Evolutionary conservation across 345 rosid genomes (phyloP).

Genomic region (Ceriops tagal): DNA sequence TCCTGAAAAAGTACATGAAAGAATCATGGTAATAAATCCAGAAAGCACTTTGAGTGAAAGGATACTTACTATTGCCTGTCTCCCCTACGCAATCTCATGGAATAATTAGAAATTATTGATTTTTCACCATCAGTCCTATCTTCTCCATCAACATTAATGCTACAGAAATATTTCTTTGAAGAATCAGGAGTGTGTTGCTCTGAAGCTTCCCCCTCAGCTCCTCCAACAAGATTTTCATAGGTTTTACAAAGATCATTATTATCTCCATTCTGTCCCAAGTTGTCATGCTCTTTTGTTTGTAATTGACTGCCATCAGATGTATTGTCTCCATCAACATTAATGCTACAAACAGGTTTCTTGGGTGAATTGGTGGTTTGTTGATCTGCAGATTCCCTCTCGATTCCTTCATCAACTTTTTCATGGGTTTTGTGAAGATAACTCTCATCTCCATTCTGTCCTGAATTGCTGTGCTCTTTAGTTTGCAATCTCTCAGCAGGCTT

Average conservation of each 20-base stretch:
- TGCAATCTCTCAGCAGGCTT: slow-evolving; percentile 11
- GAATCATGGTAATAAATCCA: not conserved
- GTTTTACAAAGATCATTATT: not conserved
- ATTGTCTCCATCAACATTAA: no score
- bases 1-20: not conserved
- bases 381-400: no score
- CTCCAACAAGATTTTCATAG: slow-evolving; percentile 13
- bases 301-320: no score
- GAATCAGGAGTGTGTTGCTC: slow-evolving; percentile 10
- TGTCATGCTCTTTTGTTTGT: no score
- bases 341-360: no score
- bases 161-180: slow-evolving; percentile 17
- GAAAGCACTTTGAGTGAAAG: not conserved
- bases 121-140: slow-evolving; percentile 17
- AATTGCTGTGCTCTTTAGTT: slow-evolving; percentile 10
- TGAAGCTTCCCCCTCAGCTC: slow-evolving; percentile 23
- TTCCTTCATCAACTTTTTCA: no score
- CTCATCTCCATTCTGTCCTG: slow-evolving; percentile 19
- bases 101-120: slow-evolving; percentile 10
- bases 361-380: no score
- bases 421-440: not conserved
- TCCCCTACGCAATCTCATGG: slow-evolving; percentile 8
- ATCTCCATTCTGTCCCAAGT: no score
- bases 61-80: slow-evolving; percentile 25
- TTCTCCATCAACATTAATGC: slow-evolving; percentile 6